These are phyloP conservation scores for Irpex sp. DNA, from an alignment of 1,284 basidiomycete genomes.

Conservation along the genomic window DNA sequence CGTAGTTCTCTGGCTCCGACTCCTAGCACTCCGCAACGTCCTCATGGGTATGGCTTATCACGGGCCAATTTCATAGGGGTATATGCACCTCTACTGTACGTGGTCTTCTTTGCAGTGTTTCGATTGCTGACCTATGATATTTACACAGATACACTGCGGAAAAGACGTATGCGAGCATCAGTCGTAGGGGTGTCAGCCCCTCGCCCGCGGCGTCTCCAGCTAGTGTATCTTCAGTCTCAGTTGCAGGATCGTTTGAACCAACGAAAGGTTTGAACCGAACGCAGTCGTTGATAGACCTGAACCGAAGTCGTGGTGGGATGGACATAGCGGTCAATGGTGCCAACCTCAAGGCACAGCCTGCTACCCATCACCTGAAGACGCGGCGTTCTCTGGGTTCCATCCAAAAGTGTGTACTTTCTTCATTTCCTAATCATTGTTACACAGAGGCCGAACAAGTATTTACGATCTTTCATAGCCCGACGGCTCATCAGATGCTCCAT, in stretches of 20 bases:
- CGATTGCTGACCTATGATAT: neutral
- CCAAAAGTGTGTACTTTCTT: neutral
- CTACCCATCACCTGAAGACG: neutral
- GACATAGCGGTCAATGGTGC: conserved; percentile 4
- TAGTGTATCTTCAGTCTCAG: neutral
- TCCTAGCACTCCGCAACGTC: neutral
- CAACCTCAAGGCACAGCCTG: neutral
- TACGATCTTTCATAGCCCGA: neutral
- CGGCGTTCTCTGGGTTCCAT: neutral
- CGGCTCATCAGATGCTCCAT: neutral
- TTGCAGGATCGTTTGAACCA: neutral
- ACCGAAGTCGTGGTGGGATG: conserved; percentile 7
- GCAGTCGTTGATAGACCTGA: neutral
- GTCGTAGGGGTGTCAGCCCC: neutral
- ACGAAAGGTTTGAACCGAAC: neutral
- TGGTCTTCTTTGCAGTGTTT: neutral
- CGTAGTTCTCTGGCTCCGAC: neutral
- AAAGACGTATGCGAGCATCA: neutral
- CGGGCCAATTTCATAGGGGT: neutral
- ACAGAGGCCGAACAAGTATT: neutral
- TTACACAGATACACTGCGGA: neutral
- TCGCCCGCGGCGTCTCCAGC: neutral
- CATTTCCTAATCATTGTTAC: neutral
- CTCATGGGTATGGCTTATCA: neutral
- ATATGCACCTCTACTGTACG: neutral